phyloP scores from a whole-genome alignment of 768 basidiomycete species.

The Hydnomerulius pinastri region DNA sequence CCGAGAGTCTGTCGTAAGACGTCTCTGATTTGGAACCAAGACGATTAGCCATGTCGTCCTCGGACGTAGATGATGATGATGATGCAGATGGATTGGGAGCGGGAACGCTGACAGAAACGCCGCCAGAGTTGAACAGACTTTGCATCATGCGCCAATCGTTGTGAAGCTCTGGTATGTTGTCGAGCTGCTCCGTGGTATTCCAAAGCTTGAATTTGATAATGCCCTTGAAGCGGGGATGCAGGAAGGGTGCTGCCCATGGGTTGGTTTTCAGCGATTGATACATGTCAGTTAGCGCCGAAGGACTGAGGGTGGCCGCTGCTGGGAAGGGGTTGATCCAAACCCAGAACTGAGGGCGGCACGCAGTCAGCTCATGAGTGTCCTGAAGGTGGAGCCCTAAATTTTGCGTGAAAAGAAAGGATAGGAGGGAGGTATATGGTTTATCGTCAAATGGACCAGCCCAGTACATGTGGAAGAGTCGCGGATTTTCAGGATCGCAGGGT shows the following conservation, averaged over 20 bases:
- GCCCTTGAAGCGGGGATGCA: slow-evolving; percentile 85
- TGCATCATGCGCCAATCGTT: slow-evolving; percentile 83
- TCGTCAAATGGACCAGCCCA: slow-evolving; percentile 97
- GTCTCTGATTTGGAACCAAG: slow-evolving; percentile 58
- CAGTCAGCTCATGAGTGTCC: slow-evolving; percentile 35
- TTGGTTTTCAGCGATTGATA: slow-evolving; percentile 72
- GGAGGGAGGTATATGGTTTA: slow-evolving; percentile 90
- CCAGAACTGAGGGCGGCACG: slow-evolving; percentile 92
- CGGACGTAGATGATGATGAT: slow-evolving; percentile 29
- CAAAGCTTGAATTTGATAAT: slow-evolving; percentile 91
- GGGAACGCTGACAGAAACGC: slow-evolving; percentile 67
- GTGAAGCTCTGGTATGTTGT: slow-evolving; percentile 81
- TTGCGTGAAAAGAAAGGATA: slow-evolving; percentile 93
- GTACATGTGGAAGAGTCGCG: slow-evolving; percentile 91
- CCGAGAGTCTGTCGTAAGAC: slow-evolving; percentile 78
- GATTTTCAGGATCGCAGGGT: slow-evolving; percentile 76
- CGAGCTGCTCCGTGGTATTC: slow-evolving; percentile 96
- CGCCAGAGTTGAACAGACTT: slow-evolving; percentile 86
- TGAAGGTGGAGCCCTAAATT: slow-evolving; percentile 77
- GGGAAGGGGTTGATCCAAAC: slow-evolving; percentile 96
- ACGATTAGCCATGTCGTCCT: slow-evolving; percentile 37
- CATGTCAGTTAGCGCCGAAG: slow-evolving; percentile 79
- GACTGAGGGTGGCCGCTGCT: slow-evolving; percentile 81
- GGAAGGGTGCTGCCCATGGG: slow-evolving; percentile 91
- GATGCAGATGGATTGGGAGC: slow-evolving; percentile 18